Evolutionary conservation across 768 basidiomycete genomes (phyloP).

Genomic region (Suillus occidentalis): DNA sequence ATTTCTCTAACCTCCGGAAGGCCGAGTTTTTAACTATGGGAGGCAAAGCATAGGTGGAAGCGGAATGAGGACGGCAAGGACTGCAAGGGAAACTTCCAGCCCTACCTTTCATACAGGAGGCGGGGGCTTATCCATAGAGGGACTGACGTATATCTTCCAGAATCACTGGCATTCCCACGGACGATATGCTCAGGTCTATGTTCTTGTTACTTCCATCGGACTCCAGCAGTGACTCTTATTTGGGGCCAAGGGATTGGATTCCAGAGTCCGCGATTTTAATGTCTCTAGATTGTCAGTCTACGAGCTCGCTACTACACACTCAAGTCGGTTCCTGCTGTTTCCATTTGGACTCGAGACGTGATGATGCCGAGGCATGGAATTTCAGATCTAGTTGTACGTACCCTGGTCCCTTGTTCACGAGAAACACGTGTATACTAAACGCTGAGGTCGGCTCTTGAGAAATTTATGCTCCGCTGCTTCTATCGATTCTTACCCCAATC

Average conservation of each 20-base stretch:
- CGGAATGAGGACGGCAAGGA: slow-evolving; percentile 81
- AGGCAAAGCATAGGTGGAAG: slow-evolving; percentile 70
- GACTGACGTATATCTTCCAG: too few species aligned
- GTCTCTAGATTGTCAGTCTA: not conserved
- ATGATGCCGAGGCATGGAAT: not conserved
- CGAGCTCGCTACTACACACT: not conserved
- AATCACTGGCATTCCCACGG: too few species aligned
- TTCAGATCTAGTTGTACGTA: not conserved
- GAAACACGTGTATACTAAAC: not conserved
- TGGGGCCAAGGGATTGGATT: not conserved
- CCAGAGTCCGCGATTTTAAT: not conserved
- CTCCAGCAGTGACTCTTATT: not conserved
- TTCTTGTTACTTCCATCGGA: too few species aligned
- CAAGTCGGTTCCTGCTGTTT: not conserved
- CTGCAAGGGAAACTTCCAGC: too few species aligned
- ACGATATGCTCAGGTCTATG: too few species aligned
- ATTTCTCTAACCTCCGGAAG: slow-evolving; percentile 92
- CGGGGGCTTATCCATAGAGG: too few species aligned
- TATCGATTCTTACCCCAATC: not conserved
- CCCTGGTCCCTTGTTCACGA: not conserved
- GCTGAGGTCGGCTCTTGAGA: not conserved
- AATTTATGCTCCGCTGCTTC: not conserved
- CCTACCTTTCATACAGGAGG: too few species aligned
- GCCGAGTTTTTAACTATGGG: slow-evolving; percentile 98
- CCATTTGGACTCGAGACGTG: not conserved